A percentile compares a stretch with the other conserved stretches of the same genome.
These are phyloP conservation scores for Maudiozyma turicensis DNA, from an alignment of 805 yeast species.

Conservation along the genomic window DNA sequence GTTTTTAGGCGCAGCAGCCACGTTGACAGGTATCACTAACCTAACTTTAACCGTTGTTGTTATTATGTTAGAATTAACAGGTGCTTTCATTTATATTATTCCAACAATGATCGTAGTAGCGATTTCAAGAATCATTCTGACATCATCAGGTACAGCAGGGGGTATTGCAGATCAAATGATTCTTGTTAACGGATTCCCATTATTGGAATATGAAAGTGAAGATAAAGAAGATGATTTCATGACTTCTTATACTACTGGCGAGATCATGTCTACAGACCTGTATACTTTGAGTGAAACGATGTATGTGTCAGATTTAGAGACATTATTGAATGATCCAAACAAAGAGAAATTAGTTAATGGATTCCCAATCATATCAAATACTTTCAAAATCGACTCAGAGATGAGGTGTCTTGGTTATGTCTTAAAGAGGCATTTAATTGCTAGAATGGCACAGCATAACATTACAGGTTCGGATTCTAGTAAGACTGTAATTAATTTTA, in stretches of 20 bases:
- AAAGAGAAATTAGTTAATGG: constrained; percentile 34
- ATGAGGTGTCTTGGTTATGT: constrained; percentile 33
- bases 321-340: constrained; percentile 14
- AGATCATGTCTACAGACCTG: constrained; percentile 49
- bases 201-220: constrained; percentile 57
- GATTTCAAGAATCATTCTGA: constrained; percentile 70
- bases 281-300: constrained; percentile 19
- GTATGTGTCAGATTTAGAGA: constrained; percentile 19
- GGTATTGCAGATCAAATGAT: constrained; percentile 98
- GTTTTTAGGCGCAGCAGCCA: constrained; percentile 91
- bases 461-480: constrained; percentile 24
- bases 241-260: constrained; percentile 36
- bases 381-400: constrained; percentile 27
- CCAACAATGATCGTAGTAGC: constrained; percentile 97
- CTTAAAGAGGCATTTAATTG: constrained; percentile 19
- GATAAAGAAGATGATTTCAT: constrained; percentile 48
- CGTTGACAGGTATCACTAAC: constrained; percentile 89
- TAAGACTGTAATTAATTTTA: constrained; percentile 7
- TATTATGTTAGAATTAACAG: constrained; percentile 92
- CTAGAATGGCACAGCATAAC: constrained; percentile 12
- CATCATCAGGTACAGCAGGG: constrained; percentile 56
- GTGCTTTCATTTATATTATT: constrained; percentile 81
- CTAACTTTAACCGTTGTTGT: constrained; percentile 88
- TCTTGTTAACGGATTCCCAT: constrained; percentile 77
- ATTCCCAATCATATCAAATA: constrained; percentile 44